Conservation (phyloP, 306 rosid genomes). For the Sechiopsis laciniata region DNA sequence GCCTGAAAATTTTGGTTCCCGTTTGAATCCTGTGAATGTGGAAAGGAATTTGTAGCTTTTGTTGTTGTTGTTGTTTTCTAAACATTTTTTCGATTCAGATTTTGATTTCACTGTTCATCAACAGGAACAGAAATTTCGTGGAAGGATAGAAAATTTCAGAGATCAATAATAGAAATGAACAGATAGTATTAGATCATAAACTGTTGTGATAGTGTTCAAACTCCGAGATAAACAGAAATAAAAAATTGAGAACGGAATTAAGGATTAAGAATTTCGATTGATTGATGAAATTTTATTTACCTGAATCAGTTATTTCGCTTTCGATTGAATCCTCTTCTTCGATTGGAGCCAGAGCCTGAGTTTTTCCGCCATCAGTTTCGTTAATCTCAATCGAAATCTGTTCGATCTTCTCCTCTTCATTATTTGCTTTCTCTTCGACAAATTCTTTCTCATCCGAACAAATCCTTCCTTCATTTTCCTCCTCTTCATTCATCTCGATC, state of each 20-base stretch:
- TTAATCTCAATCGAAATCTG: slow-evolving; percentile 29
- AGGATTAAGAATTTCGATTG: too few relatives aligned
- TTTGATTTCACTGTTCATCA: slow-evolving; percentile 1
- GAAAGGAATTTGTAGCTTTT: background rate
- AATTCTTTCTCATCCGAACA: slow-evolving; percentile 25
- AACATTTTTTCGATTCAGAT: background rate
- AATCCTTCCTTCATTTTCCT: slow-evolving; percentile 24
- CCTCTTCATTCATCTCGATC: slow-evolving; percentile 8
- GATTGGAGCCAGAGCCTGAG: slow-evolving; percentile 26
- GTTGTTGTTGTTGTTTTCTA: background rate
- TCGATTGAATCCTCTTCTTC: slow-evolving; percentile 64
- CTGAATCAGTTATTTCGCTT: slow-evolving; percentile 88
- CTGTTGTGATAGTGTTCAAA: background rate
- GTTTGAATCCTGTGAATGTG: background rate
- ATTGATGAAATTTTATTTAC: slow-evolving; percentile 30
- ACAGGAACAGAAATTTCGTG: background rate
- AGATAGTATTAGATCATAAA: background rate
- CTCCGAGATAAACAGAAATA: background rate
- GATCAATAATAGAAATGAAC: background rate
- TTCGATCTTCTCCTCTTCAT: too few relatives aligned
- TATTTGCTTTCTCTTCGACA: background rate
- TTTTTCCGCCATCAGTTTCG: slow-evolving; percentile 32
- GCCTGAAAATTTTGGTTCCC: background rate
- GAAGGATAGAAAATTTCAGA: background rate
- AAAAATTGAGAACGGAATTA: background rate